Conservation (phyloP, 495 filamentous ascomycete species). For the Penicillium atrosanguineum region DNA sequence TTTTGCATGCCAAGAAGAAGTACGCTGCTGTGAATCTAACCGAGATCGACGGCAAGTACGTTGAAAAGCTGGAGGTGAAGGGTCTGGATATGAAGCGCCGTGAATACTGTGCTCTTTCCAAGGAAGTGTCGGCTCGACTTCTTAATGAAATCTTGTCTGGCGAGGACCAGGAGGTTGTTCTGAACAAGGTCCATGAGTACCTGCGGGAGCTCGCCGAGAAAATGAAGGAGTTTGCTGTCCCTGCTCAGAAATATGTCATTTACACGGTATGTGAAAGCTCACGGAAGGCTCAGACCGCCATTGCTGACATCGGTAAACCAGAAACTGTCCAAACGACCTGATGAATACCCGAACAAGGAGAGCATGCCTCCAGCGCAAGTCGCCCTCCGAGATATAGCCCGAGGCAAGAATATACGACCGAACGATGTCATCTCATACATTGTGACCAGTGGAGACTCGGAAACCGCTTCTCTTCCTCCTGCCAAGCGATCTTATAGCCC, state of each 20-base stretch:
- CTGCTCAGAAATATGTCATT: conserved; percentile 87
- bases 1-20: conserved; percentile 98
- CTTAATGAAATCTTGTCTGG: conserved; percentile 91
- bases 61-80: conserved; percentile 96
- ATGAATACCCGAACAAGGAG: conserved; percentile 88
- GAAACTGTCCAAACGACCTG: conserved; percentile 90
- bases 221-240: conserved; percentile 76
- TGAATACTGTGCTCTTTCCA: conserved; percentile 92
- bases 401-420: conserved; percentile 80
- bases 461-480: conserved; percentile 60
- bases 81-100: conserved; percentile 95
- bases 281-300: neutral
- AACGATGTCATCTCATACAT: conserved; percentile 97
- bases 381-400: conserved; percentile 79
- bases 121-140: conserved; percentile 80
- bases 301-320: conserved; percentile 22
- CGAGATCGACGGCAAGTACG: conserved; percentile 81
- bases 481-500: conserved; percentile 85
- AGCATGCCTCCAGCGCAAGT: conserved; percentile 98
- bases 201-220: conserved; percentile 75
- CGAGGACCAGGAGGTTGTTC: conserved; percentile 84
- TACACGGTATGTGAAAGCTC: conserved; percentile 59
- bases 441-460: conserved; percentile 75
- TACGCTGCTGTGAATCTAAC: conserved; percentile 96
- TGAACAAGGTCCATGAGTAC: conserved; percentile 89